Conservation (phyloP, 345 rosid species). For the Brassica incana region DNA sequence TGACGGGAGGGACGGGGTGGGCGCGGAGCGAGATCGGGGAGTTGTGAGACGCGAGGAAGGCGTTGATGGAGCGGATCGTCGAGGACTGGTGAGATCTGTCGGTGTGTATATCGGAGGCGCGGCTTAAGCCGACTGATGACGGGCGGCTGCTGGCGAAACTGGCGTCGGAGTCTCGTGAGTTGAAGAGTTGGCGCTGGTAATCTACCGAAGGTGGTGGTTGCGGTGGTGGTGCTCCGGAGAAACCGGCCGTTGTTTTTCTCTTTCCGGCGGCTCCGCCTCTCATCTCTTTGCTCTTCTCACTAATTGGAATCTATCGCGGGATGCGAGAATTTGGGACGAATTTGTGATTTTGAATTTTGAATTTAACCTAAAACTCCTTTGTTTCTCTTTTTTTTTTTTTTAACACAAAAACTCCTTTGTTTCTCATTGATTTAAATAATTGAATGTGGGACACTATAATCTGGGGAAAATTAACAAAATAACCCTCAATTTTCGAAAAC, state of each 20-base stretch:
- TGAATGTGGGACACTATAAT: background rate
- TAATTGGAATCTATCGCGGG: too few relatives aligned
- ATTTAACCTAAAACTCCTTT: too few relatives aligned
- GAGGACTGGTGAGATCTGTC: slow-evolving; percentile 62
- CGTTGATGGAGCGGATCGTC: slow-evolving; percentile 60
- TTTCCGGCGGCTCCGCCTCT: slow-evolving; percentile 39
- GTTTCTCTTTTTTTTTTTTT: too few relatives aligned
- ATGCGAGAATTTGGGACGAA: too few relatives aligned
- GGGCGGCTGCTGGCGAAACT: slow-evolving; percentile 91
- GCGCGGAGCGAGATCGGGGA: slow-evolving; percentile 46
- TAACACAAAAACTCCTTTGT: too few relatives aligned
- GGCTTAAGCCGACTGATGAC: slow-evolving; percentile 64
- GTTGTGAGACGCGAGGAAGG: slow-evolving; percentile 61
- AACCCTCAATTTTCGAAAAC: too few relatives aligned
- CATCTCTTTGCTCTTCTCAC: slow-evolving; percentile 18
- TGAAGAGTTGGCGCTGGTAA: slow-evolving; percentile 27
- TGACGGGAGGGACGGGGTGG: slow-evolving; percentile 56
- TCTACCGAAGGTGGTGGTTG: slow-evolving; percentile 36
- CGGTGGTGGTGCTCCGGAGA: slow-evolving; percentile 22
- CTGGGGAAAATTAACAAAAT: too few relatives aligned
- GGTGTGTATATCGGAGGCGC: slow-evolving; percentile 48
- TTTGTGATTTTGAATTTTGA: too few relatives aligned
- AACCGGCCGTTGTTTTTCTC: slow-evolving; percentile 31
- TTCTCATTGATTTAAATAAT: background rate
- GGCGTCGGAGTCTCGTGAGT: slow-evolving; percentile 84